Evolutionary conservation across 345 rosid genomes (phyloP).

Genomic region (Citrus inodora): DNA sequence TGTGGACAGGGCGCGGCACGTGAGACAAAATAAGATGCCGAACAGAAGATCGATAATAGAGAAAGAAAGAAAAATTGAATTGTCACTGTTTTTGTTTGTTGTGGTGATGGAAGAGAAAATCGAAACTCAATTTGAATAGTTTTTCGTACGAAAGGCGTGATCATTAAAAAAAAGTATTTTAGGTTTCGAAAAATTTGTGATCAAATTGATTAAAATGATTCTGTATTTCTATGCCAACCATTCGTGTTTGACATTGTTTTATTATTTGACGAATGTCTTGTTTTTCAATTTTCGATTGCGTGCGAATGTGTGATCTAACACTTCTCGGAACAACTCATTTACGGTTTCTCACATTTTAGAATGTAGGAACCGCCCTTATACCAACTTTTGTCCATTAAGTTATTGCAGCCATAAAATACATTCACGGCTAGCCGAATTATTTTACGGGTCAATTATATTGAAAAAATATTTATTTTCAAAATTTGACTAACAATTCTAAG

Average conservation of each 20-base stretch:
- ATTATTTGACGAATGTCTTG: not conserved
- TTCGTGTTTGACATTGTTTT: not conserved
- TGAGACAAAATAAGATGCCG: slow-evolving; percentile 6
- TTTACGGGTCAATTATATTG: no score
- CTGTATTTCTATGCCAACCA: not conserved
- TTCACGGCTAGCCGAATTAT: no score
- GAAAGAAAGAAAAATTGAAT: not conserved
- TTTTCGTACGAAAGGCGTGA: not conserved
- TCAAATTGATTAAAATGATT: not conserved
- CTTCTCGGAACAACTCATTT: no score
- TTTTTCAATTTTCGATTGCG: not conserved
- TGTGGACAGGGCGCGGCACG: slow-evolving; percentile 13
- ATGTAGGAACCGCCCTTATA: no score
- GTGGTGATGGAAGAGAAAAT: not conserved
- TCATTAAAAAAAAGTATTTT: not conserved
- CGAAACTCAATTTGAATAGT: not conserved
- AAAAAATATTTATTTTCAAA: no score
- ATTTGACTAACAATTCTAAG: accelerated
- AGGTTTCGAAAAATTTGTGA: not conserved
- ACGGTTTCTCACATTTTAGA: no score
- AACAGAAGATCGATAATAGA: not conserved
- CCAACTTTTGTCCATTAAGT: no score
- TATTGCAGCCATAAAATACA: no score
- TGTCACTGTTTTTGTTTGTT: not conserved
- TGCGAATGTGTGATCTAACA: no score